These are phyloP conservation scores for Rhynchospora pubera DNA, from an alignment of 176 grass and related monocot species.

Conservation along the genomic window DNA sequence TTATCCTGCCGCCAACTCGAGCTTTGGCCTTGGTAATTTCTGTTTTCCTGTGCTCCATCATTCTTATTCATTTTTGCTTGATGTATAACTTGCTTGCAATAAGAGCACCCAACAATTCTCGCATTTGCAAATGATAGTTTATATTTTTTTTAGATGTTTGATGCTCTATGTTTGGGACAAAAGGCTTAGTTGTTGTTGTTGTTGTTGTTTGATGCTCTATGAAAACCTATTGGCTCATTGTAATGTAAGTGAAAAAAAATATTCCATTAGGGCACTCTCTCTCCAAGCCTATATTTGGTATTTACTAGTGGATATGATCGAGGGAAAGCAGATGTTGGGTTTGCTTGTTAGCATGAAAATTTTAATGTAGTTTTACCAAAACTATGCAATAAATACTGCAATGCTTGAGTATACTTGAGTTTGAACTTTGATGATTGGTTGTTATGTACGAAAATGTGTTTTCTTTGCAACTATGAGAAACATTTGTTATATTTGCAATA, in stretches of 20 bases:
- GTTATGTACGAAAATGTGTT: background rate
- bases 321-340: background rate
- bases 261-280: background rate
- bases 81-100: background rate
- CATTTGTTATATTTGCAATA: background rate
- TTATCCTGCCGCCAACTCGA: conserved; percentile 79
- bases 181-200: no score
- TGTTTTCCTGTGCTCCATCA: conserved; percentile 22
- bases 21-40: conserved; percentile 78
- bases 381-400: background rate
- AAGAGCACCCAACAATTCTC: background rate
- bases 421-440: background rate
- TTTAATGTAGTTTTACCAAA: background rate
- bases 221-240: background rate
- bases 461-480: background rate
- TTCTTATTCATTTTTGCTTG: background rate
- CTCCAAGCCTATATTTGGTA: background rate
- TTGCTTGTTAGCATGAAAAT: background rate
- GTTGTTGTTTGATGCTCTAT: background rate
- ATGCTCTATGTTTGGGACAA: no score
- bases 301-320: background rate
- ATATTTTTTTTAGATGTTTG: conserved; percentile 1
- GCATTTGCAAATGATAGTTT: background rate
- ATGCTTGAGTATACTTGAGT: background rate
- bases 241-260: background rate